A percentile compares a stretch with the other conserved stretches of the same genome.
Conservation (phyloP, 2,329 filamentous ascomycete species). For the Sclerotinia nivalis region DNA sequence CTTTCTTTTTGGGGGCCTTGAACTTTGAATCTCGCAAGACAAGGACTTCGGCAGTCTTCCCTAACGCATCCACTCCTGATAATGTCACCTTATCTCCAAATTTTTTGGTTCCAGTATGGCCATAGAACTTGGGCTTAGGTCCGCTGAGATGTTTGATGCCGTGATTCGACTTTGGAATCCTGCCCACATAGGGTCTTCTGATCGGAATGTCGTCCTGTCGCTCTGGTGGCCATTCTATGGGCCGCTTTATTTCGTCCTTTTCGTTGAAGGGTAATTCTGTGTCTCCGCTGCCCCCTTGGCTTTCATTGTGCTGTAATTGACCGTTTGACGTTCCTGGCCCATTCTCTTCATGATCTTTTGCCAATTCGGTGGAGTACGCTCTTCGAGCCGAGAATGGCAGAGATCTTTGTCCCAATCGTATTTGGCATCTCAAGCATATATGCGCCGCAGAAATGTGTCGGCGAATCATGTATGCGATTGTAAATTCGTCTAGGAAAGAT, state of each 20-base stretch:
- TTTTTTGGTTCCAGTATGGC: slow-evolving; percentile 29
- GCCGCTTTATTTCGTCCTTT: not conserved
- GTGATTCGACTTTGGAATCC: not conserved
- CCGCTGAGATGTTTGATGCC: not conserved
- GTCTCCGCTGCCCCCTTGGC: not conserved
- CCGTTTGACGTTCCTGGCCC: not conserved
- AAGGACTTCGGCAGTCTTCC: slow-evolving; percentile 37
- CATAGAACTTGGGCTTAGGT: slow-evolving; percentile 26
- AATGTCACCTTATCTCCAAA: slow-evolving; percentile 33
- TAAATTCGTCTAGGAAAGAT: not conserved
- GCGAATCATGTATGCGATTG: slow-evolving; percentile 41
- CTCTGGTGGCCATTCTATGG: slow-evolving; percentile 1
- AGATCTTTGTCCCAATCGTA: slow-evolving; percentile 31
- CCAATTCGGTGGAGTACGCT: slow-evolving; percentile 20
- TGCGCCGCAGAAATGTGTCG: slow-evolving; percentile 33
- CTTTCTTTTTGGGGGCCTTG: slow-evolving; percentile 23
- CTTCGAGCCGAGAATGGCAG: slow-evolving; percentile 15
- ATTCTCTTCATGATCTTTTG: slow-evolving; percentile 12
- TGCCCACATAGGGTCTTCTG: not conserved
- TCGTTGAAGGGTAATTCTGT: not conserved
- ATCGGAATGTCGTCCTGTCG: not conserved
- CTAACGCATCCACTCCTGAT: slow-evolving; percentile 23
- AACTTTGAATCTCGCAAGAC: slow-evolving; percentile 39
- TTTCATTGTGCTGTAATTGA: not conserved
- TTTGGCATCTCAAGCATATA: slow-evolving; percentile 41